phyloP scores from a whole-genome alignment of 75 land plant genomes.

The Picea glauca region DNA sequence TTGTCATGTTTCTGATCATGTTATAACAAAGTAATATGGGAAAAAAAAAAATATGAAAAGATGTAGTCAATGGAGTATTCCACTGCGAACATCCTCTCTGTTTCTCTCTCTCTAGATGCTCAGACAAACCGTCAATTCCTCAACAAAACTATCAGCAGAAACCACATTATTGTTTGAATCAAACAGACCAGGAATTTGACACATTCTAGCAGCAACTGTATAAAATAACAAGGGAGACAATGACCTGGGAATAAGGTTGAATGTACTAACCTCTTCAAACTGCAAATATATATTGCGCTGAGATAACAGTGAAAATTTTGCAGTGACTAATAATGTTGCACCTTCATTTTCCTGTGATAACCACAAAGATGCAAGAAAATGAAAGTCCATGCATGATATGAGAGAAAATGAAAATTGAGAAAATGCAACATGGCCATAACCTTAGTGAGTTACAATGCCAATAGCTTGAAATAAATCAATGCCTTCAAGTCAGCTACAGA shows the following conservation, averaged over 20 bases:
- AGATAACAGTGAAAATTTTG: slow-evolving; percentile 71
- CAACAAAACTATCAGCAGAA: background rate
- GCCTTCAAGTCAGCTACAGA: background rate
- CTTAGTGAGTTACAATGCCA: background rate
- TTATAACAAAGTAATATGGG: background rate
- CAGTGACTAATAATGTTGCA: slow-evolving; percentile 77
- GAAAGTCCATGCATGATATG: background rate
- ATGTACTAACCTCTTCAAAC: slow-evolving; percentile 77
- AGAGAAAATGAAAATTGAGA: background rate
- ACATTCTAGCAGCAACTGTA: background rate
- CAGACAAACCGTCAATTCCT: background rate
- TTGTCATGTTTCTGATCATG: background rate
- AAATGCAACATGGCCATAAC: background rate
- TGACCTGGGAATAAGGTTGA: too few relatives aligned
- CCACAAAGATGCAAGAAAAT: background rate
- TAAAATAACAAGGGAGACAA: too few relatives aligned
- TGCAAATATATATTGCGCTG: slow-evolving; percentile 71
- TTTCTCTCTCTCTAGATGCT: background rate
- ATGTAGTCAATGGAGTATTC: background rate
- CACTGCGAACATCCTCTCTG: background rate
- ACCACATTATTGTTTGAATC: background rate
- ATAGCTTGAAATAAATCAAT: background rate
- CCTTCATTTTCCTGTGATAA: slow-evolving; percentile 79
- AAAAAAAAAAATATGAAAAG: background rate
- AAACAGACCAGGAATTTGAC: background rate